Conservation (phyloP, 169 alveolate species). For the Plasmodium adleri region DNA sequence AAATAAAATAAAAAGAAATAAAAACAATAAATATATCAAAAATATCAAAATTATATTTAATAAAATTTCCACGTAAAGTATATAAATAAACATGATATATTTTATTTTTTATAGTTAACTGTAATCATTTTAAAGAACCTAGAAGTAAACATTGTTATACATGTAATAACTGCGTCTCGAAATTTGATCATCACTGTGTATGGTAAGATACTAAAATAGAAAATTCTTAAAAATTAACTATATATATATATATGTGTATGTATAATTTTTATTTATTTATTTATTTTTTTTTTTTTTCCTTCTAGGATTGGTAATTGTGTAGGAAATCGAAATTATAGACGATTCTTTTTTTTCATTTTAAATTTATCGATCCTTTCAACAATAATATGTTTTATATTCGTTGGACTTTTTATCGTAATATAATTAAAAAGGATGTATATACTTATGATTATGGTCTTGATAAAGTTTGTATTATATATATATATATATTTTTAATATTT, state of each 20-base stretch:
- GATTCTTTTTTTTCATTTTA: conserved; percentile 60
- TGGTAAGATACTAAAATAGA: conserved; percentile 77
- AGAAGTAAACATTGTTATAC: conserved; percentile 95
- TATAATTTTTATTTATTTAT: neutral
- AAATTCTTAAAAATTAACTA: neutral
- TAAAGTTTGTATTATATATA: neutral
- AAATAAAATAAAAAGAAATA: too few relatives aligned
- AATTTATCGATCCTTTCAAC: conserved; percentile 75
- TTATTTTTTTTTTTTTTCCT: neutral
- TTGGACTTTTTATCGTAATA: conserved; percentile 68
- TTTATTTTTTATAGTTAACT: conserved; percentile 37
- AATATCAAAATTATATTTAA: neutral
- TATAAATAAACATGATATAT: neutral
- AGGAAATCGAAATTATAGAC: conserved; percentile 54
- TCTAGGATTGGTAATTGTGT: conserved; percentile 72
- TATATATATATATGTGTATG: neutral
- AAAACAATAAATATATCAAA: neutral
- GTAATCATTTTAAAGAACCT: conserved; percentile 88
- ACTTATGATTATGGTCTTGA: neutral
- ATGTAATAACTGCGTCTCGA: conserved; percentile 92
- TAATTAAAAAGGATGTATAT: neutral
- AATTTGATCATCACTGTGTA: conserved; percentile 98
- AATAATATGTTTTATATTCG: conserved; percentile 64
- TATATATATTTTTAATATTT: neutral
- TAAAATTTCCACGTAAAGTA: neutral